Evolutionary conservation across 2,329 filamentous ascomycete species (phyloP).

Genomic region (Stemphylium vesicarium): DNA sequence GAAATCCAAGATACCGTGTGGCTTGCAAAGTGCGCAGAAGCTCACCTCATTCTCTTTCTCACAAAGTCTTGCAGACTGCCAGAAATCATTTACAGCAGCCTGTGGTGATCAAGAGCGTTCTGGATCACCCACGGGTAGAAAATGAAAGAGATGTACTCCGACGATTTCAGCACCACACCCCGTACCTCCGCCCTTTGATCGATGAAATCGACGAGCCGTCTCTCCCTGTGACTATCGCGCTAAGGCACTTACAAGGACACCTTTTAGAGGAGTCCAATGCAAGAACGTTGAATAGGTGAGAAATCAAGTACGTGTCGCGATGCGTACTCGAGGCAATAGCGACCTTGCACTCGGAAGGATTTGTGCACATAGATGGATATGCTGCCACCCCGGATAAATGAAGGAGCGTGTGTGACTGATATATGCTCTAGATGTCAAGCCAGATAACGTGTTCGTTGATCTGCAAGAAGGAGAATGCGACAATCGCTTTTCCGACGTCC

Average conservation of each 20-base stretch:
- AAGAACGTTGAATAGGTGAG: constrained; percentile 22
- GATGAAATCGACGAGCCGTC: constrained; percentile 39
- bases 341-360: constrained; percentile 34
- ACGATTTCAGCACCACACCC: constrained; percentile 30
- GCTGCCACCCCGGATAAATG: background rate
- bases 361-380: constrained; percentile 37
- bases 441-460: constrained; percentile 49
- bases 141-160: constrained; percentile 38
- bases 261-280: constrained; percentile 18
- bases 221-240: too few relatives aligned
- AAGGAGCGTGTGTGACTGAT: constrained; percentile 4
- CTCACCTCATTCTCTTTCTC: too few relatives aligned
- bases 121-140: constrained; percentile 25
- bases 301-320: constrained; percentile 27
- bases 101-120: constrained; percentile 36
- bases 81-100: constrained; percentile 14
- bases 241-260: constrained; percentile 32
- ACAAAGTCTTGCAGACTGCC: too few relatives aligned
- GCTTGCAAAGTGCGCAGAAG: constrained; percentile 25
- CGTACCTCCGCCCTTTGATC: constrained; percentile 32
- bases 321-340: constrained; percentile 31
- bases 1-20: constrained; percentile 25
- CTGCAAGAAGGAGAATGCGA: constrained; percentile 25
- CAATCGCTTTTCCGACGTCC: constrained; percentile 43
- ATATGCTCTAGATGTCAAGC: constrained; percentile 37